Evolutionary conservation across 106 monocot genomes (phyloP).

Genomic region (Narthecium ossifragum): DNA sequence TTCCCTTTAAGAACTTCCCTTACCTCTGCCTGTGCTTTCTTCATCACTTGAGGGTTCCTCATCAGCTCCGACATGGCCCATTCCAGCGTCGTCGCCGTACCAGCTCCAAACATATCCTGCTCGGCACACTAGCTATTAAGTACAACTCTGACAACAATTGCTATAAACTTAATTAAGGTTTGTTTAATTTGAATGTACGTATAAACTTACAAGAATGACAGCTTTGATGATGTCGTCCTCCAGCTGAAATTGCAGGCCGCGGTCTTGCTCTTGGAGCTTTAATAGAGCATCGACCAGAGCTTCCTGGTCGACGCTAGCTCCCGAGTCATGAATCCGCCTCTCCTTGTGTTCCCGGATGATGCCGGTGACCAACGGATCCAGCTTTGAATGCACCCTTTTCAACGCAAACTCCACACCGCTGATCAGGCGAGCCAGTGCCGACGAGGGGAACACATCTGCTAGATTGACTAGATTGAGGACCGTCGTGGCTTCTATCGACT

Average conservation of each 20-base stretch:
- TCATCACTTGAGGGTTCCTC: too few relatives aligned
- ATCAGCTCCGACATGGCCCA: too few relatives aligned
- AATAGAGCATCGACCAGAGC: slow-evolving; percentile 10
- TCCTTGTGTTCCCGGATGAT: slow-evolving; percentile 6
- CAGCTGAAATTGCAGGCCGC: background rate
- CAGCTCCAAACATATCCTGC: too few relatives aligned
- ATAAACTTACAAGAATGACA: slow-evolving; percentile 8
- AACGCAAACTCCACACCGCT: background rate
- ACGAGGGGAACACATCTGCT: slow-evolving; percentile 18
- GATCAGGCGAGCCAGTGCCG: background rate
- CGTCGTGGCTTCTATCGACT: background rate
- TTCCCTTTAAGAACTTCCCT: too few relatives aligned
- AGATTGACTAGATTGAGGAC: background rate
- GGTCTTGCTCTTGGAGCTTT: slow-evolving; percentile 2
- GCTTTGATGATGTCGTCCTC: background rate
- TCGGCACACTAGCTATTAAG: too few relatives aligned
- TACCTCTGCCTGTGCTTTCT: too few relatives aligned
- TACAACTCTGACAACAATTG: too few relatives aligned
- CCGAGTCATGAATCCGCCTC: background rate
- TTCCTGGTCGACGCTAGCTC: background rate
- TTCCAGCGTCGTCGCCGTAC: too few relatives aligned
- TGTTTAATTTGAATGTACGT: too few relatives aligned
- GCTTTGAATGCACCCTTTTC: background rate
- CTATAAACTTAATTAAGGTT: too few relatives aligned
- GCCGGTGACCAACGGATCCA: background rate